Evolutionary conservation across 768 basidiomycete species (phyloP), one percentile per base, ranked within the genome.

Genomic region (Termitomyces sp.): DNA sequence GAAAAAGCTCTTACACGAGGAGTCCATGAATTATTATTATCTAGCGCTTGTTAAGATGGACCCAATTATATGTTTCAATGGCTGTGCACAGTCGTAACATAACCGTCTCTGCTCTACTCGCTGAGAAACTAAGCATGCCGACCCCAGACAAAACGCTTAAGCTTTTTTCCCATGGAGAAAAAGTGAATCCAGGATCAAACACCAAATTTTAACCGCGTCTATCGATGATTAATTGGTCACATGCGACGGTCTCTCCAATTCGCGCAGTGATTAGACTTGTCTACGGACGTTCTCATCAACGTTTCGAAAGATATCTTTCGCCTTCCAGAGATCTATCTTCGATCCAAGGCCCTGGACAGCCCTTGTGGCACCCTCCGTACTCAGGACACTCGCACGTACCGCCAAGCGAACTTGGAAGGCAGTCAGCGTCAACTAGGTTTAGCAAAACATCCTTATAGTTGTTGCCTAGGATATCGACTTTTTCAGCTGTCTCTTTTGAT

Each of bases 271-370:
- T 20, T 41, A 35, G 49, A 48, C 7, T n/a, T 58, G 18, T 56
- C 51, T 41, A 26, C 45, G 13, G 30, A 36, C 30, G 49, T 49
- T 36, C 28, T 28, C 11, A 49, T n/a, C 16, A 13, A 52, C 4
- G 35, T 5, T 4, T 52, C 38, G 13, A 44, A 54, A 3, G 53
- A 24, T 30, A n/a, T 30, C 30, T 20, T 55, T 24, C 44, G 59
- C 57, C 67, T 66, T 24, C 70, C 66, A 46, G 72, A 76, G 11
- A 79, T 79, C 79, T 78, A 80, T 24, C 79, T 65, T 55, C 83
- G 73, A 84, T 72, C 88, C 88, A 90, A 24, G 88, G 88, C 5
- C 88, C 88, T 2, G 79, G 84, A 38, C 81, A 81, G 60, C 83
- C 85, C 63, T 82, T 62, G 55, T 76, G 76, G 62, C 88, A 90